Conservation (phyloP, 2,329 filamentous ascomycete genomes). For the Alternaria viburni region DNA sequence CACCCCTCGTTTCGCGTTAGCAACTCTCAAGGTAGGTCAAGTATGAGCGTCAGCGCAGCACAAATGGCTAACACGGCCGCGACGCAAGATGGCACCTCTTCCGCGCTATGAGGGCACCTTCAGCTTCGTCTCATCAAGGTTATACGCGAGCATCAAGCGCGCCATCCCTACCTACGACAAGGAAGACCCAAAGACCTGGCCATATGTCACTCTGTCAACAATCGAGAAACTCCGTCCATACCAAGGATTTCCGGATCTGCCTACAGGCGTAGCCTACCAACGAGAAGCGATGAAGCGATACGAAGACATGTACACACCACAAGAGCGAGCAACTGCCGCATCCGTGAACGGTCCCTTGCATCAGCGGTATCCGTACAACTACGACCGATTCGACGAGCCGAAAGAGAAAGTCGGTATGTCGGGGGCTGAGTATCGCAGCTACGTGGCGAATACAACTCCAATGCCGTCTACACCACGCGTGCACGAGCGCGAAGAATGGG, state of each 20-base stretch:
- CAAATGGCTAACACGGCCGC: background rate
- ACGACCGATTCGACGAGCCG: background rate
- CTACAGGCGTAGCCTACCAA: conserved; percentile 2
- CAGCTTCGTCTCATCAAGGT: conserved; percentile 1
- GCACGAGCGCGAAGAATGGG: background rate
- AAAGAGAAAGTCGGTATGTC: conserved; percentile 1
- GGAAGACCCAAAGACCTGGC: conserved; percentile 7
- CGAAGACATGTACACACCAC: background rate
- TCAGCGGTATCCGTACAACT: conserved; percentile 5
- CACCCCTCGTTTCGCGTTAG: too few species aligned
- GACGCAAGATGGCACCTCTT: background rate
- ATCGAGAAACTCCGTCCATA: background rate
- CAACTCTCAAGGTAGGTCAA: background rate
- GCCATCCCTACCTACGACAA: background rate
- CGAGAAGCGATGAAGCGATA: conserved; percentile 3
- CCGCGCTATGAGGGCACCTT: background rate
- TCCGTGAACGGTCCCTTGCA: conserved; percentile 1
- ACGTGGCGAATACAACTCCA: background rate
- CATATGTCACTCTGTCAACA: background rate
- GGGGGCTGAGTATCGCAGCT: background rate
- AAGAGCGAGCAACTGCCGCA: background rate
- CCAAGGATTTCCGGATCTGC: background rate
- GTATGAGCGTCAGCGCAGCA: background rate
- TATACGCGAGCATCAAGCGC: background rate
- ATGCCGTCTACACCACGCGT: background rate